Conservation (phyloP, 2,329 filamentous ascomycete genomes). For the Pseudocercospora crystallina region DNA sequence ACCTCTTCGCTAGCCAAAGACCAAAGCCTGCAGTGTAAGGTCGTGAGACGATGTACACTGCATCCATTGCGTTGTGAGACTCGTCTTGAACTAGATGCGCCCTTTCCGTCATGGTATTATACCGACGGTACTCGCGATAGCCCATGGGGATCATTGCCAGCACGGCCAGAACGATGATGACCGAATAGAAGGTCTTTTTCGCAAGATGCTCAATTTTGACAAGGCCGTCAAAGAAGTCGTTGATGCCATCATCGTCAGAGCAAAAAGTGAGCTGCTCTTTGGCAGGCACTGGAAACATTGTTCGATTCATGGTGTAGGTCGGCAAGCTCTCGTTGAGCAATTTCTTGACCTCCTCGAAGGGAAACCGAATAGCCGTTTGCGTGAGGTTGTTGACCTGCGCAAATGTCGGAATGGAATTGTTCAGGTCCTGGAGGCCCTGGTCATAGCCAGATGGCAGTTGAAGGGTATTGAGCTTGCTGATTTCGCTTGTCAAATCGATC, state of each 20-base stretch:
- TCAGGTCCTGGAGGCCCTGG: conserved; percentile 68
- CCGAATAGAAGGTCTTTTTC: conserved; percentile 72
- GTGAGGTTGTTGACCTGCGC: conserved; percentile 80
- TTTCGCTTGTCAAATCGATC: conserved; percentile 64
- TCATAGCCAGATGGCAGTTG: conserved; percentile 68
- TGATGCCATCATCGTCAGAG: conserved; percentile 77
- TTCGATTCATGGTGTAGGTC: conserved; percentile 74
- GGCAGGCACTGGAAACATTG: conserved; percentile 75
- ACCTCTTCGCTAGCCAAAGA: conserved; percentile 65
- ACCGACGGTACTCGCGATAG: conserved; percentile 75
- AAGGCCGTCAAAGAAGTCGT: conserved; percentile 77
- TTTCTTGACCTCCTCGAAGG: conserved; percentile 77
- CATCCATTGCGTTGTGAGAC: conserved; percentile 77
- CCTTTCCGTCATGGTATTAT: conserved; percentile 69
- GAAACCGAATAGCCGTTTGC: conserved; percentile 68
- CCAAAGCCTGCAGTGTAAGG: conserved; percentile 73
- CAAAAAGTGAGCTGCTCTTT: conserved; percentile 87
- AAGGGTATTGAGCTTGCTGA: conserved; percentile 68
- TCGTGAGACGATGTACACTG: conserved; percentile 81
- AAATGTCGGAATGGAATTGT: conserved; percentile 79
- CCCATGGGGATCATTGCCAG: conserved; percentile 76
- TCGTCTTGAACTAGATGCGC: conserved; percentile 65
- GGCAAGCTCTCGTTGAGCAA: conserved; percentile 70
- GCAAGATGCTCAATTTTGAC: conserved; percentile 66
- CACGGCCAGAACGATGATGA: conserved; percentile 70